phyloP scores from a whole-genome alignment of 331 rosid genomes.

The Malus hybrid region DNA sequence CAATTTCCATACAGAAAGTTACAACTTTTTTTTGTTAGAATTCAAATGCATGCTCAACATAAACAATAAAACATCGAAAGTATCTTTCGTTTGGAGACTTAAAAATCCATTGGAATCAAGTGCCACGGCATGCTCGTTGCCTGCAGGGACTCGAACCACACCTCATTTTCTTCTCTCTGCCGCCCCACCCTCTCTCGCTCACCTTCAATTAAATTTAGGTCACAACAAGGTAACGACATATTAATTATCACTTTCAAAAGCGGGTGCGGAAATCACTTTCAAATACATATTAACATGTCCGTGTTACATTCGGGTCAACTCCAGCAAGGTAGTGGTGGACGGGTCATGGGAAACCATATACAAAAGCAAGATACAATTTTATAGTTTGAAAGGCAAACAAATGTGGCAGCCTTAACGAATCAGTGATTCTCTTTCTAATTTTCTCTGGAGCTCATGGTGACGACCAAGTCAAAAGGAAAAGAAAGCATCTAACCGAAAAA shows the following conservation, averaged over 20 bases:
- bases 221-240: too few relatives aligned
- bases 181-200: too few relatives aligned
- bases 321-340: neutral
- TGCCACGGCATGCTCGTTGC: constrained; percentile 92
- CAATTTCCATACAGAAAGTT: constrained; percentile 7
- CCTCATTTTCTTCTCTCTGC: too few relatives aligned
- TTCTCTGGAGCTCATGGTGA: neutral
- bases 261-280: too few relatives aligned
- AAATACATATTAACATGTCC: too few relatives aligned
- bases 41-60: neutral
- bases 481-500: neutral
- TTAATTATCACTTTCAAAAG: too few relatives aligned
- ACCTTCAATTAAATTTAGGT: too few relatives aligned
- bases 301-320: neutral
- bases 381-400: neutral
- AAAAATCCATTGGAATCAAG: constrained; percentile 84
- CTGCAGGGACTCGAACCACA: constrained; percentile 81
- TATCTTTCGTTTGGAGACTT: constrained; percentile 30
- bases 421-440: neutral
- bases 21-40: neutral
- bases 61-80: neutral
- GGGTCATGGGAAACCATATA: neutral
- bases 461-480: neutral
- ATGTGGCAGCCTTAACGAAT: neutral
- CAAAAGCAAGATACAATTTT: neutral